Evolutionary conservation across 1,284 basidiomycete species (phyloP), one percentile per base, ranked within the genome.

Genomic region (Fomitopsis palustris): DNA sequence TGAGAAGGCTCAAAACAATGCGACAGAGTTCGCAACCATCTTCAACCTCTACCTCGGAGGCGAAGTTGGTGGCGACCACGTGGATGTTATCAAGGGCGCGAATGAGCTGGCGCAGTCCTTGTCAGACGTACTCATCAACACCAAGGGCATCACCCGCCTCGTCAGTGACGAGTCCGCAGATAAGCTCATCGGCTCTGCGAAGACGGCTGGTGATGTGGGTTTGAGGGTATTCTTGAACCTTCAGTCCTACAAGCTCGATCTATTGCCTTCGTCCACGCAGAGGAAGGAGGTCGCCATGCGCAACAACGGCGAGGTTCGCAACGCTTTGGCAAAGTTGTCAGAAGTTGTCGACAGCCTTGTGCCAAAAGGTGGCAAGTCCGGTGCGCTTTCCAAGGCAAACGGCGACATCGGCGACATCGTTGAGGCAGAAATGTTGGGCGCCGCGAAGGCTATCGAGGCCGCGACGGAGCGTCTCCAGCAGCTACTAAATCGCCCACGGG

Each of bases 361-460:
- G 52, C 94, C 95, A 35, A 95, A 96, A 78, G 87, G 88, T 51
- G 77, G 82, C 59, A 92, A 92, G 71, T 81, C 86, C 2, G 82
- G 84, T 47, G 79, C 84, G 29, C 74, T 95, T 56, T 82, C 89
- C 29, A 88, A 88, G 65, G 83, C 90, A 45, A 96, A 92, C 67
- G 96, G 95, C 33, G 93, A 99, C 72, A 92, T 99, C 62, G 96
- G 96, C 41, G 93, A 99, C 71, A 85, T 99, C 61, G 96, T 99
- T 61, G 93, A 98, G 73, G 88, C 92, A 70, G 96, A 99, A 77
- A 99, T 99, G 96, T 80, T 88, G 67, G 88, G 89, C 59, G 96
- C 97, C 16, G 95, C 97, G 1, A 83, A 84, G 59, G 95, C 96
- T 1, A 99, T 99, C 73, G 96, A 97, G 72, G 83, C 84, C 42